Evolutionary conservation across 495 filamentous ascomycete genomes (phyloP).

Genomic region (Aspergillus conjunctus): DNA sequence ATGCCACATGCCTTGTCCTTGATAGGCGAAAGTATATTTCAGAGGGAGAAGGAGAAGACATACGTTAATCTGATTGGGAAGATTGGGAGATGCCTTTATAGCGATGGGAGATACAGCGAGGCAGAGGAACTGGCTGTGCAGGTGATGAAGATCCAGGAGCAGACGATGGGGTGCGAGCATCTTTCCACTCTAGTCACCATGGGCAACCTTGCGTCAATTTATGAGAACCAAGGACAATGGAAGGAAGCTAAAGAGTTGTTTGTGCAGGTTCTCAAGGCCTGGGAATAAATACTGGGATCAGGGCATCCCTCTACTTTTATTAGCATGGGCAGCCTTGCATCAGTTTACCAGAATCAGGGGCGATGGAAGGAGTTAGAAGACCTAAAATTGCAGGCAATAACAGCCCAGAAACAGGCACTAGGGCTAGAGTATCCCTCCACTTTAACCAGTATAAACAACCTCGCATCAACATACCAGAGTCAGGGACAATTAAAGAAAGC

Average conservation of each 20-base stretch:
- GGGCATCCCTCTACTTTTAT: constrained; percentile 28
- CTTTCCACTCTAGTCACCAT: neutral
- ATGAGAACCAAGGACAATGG: constrained; percentile 26
- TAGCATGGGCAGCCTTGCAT: constrained; percentile 33
- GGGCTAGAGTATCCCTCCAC: constrained; percentile 35
- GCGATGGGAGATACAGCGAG: neutral
- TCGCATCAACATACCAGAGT: constrained; percentile 34
- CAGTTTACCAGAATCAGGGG: constrained; percentile 13
- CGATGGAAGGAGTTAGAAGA: constrained; percentile 8
- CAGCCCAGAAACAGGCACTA: neutral
- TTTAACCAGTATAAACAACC: constrained; percentile 39
- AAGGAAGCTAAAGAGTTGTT: constrained; percentile 35
- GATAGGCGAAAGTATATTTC: neutral
- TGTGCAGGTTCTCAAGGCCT: constrained; percentile 25
- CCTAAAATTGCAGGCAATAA: constrained; percentile 8
- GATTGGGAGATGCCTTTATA: neutral
- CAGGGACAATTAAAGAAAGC: constrained; percentile 33
- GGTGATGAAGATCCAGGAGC: neutral
- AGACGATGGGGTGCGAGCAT: neutral
- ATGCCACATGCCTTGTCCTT: constrained; percentile 9
- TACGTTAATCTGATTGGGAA: neutral
- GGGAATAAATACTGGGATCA: constrained; percentile 21
- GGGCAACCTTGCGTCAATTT: neutral
- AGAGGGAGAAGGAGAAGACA: neutral
- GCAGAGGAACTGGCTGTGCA: neutral